Evolutionary conservation across 2,329 filamentous ascomycete species (phyloP).

Genomic region (Aspergillus aculeatinus): DNA sequence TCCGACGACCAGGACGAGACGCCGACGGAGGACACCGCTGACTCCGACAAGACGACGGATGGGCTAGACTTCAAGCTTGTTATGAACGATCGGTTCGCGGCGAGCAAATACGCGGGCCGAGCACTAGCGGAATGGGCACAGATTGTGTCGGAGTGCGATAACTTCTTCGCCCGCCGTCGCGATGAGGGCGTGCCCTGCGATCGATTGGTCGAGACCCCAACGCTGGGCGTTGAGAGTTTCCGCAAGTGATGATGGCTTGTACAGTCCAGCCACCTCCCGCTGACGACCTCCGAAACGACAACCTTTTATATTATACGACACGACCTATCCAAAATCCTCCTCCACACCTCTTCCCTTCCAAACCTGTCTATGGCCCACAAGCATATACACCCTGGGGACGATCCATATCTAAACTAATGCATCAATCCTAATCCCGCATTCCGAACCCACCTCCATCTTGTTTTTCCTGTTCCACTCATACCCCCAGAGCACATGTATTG

Average conservation of each 20-base stretch:
- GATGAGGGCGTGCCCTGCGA: slow-evolving; percentile 61
- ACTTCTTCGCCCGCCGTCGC: slow-evolving; percentile 62
- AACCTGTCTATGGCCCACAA: background rate
- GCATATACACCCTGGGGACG: background rate
- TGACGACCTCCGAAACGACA: background rate
- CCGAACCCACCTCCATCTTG: background rate
- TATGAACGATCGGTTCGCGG: slow-evolving; percentile 32
- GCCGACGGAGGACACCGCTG: background rate
- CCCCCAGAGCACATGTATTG: slow-evolving; percentile 1
- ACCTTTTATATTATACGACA: no score
- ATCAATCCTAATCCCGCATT: background rate
- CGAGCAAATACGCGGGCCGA: slow-evolving; percentile 60
- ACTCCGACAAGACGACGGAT: slow-evolving; percentile 12
- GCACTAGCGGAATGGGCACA: slow-evolving; percentile 65
- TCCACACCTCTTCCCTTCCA: background rate
- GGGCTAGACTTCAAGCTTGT: slow-evolving; percentile 14
- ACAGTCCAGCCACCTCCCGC: background rate
- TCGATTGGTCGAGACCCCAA: slow-evolving; percentile 60
- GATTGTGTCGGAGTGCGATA: slow-evolving; percentile 61
- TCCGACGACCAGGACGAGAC: slow-evolving; percentile 5
- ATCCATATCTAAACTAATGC: background rate
- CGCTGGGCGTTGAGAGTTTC: slow-evolving; percentile 62
- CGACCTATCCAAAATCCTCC: background rate
- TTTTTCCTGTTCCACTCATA: background rate
- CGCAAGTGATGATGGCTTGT: slow-evolving; percentile 38